Base-by-base conservation (phyloP, 768 basidiomycete species). In the Rhizopogon vesiculosus region DNA sequence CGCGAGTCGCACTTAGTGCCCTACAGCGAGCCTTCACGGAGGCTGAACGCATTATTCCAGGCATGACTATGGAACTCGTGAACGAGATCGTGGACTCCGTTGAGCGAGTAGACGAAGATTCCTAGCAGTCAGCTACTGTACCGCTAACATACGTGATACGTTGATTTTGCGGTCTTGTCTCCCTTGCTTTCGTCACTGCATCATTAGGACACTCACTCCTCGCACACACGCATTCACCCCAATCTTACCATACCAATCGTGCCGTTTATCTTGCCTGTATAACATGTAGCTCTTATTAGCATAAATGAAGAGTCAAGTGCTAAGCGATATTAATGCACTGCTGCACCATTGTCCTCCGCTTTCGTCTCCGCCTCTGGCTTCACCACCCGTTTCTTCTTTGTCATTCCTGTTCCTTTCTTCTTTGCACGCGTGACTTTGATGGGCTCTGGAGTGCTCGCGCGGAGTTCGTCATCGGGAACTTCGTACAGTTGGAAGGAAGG, bases 81-180 rank as follows among this genome's bases (percentile, higher is more conserved):
- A 90, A 92, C 65, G 95, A 97, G 73, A 93, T 94, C 60, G 91
- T 93, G 22, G 91, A 94, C 68, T 92, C 91, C 13, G 91, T 94
- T 16, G 91, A 94, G 67, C 90, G 88, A 60, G 90, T 93, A 40
- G 90, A 91, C 59, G 91, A 92, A 28, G 84, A 85, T 43, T 79
- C 50, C 35, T 56, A 66, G 46, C 65, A 59, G 46, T 44, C 35
- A n/a, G 42, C n/a, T 35, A 13, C n/a, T n/a, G 76, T 71, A 85
- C 72, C 71, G 40, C 42, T 15, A 19, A 52, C 50, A 31, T 44
- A 9, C 31, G 45, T 31, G n/a, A 25, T 46, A 19, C 16, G 9
- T 28, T 19, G 41, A 51, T 76, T 57, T 59, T 55, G 33, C 55
- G 57, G 56, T 57, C 42, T 55, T 51, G 54, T 64, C 59, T 56